Conservation (phyloP, 2,329 filamentous ascomycete genomes). For the Onygenales sp. region DNA sequence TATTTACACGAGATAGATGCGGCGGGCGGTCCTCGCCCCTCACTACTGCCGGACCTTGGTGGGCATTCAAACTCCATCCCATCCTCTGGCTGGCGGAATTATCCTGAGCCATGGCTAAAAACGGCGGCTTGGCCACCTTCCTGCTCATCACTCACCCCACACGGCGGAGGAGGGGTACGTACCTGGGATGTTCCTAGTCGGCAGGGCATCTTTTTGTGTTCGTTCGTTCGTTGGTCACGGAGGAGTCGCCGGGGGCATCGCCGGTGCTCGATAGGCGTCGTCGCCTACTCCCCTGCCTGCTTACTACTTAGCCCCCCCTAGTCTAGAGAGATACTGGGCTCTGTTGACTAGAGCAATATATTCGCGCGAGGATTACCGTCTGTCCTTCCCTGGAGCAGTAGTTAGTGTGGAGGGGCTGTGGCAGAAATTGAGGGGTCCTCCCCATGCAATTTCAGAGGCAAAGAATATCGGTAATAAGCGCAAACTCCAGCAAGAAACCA, state of each 20-base stretch:
- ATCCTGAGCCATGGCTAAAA: constrained; percentile 1
- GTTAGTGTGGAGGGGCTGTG: too few relatives aligned
- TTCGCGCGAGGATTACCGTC: too few relatives aligned
- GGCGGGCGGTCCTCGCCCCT: neutral
- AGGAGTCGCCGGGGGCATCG: too few relatives aligned
- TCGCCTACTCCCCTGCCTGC: too few relatives aligned
- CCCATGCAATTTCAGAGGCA: neutral
- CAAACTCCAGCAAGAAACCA: neutral
- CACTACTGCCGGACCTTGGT: neutral
- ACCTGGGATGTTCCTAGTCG: neutral
- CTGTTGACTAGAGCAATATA: too few relatives aligned
- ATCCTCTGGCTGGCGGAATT: constrained; percentile 1
- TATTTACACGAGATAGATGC: neutral
- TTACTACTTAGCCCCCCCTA: too few relatives aligned
- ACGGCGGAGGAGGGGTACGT: neutral
- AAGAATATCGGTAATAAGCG: neutral
- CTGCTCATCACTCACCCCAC: neutral
- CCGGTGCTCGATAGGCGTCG: too few relatives aligned
- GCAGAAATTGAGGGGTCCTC: too few relatives aligned
- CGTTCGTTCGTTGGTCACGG: too few relatives aligned
- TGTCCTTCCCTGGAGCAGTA: too few relatives aligned
- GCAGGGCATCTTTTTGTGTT: neutral
- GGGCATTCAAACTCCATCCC: neutral
- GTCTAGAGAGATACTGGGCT: too few relatives aligned
- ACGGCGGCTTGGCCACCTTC: neutral